Evolutionary conservation across 306 rosid species (phyloP).

Genomic region (Calophaca sinica): DNA sequence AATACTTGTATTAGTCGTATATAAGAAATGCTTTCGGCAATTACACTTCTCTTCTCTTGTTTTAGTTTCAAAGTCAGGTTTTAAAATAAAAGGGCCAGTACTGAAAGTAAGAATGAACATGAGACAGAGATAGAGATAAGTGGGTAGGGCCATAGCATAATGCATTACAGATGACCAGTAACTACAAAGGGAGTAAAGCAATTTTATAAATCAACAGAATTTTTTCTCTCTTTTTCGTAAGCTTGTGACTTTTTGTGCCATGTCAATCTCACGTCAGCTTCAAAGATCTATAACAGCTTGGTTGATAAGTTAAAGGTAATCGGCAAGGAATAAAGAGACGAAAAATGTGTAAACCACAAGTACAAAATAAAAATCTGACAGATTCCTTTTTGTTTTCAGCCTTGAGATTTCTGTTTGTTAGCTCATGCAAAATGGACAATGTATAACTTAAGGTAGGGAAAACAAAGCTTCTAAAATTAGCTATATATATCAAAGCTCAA

Average conservation of each 20-base stretch:
- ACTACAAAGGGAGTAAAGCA: too few species aligned
- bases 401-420: conserved; percentile 25
- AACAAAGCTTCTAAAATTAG: conserved; percentile 28
- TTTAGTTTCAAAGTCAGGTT: conserved; percentile 2
- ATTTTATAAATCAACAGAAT: neutral
- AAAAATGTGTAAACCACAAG: neutral
- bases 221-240: neutral
- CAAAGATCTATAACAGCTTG: conserved; percentile 6
- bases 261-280: neutral
- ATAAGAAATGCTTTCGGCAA: neutral
- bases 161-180: neutral
- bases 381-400: neutral
- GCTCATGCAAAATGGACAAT: conserved; percentile 36
- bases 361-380: neutral
- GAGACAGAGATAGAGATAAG: neutral
- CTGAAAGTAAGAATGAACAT: neutral
- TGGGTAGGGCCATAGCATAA: neutral
- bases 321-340: neutral
- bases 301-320: conserved; percentile 23
- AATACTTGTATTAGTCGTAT: too few species aligned
- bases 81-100: neutral
- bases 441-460: neutral
- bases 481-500: conserved; percentile 14
- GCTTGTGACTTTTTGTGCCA: neutral
- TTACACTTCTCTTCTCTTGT: neutral